These are phyloP conservation scores for Ceratobasidium sp. DNA, from an alignment of 1,284 basidiomycete genomes.

Conservation along the genomic window DNA sequence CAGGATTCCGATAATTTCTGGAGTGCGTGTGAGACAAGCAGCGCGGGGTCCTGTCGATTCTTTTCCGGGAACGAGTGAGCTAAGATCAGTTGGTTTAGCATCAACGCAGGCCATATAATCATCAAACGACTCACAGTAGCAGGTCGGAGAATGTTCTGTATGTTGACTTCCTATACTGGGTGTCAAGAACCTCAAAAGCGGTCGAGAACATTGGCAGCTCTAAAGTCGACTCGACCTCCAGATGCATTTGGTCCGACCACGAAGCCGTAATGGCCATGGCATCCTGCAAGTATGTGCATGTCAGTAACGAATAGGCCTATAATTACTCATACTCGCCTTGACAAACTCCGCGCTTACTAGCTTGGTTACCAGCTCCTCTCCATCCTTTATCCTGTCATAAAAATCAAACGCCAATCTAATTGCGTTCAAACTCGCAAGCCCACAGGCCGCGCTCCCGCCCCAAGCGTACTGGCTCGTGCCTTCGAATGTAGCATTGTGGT, in stretches of 20 bases:
- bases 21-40: conserved; percentile 68
- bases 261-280: conserved; percentile 59
- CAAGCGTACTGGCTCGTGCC: conserved; percentile 59
- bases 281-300: conserved; percentile 50
- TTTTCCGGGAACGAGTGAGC: conserved; percentile 43
- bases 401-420: conserved; percentile 57
- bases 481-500: conserved; percentile 44
- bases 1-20: conserved; percentile 67
- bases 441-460: conserved; percentile 60
- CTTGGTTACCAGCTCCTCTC: conserved; percentile 49
- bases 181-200: conserved; percentile 51
- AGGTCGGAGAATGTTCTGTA: conserved; percentile 54
- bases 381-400: conserved; percentile 48
- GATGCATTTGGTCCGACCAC: conserved; percentile 61
- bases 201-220: conserved; percentile 50
- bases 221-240: conserved; percentile 60
- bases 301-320: not conserved
- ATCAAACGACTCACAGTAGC: conserved; percentile 53
- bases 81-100: not conserved
- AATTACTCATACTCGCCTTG: conserved; percentile 45
- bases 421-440: conserved; percentile 69
- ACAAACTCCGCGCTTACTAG: conserved; percentile 22
- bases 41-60: conserved; percentile 48
- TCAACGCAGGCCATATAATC: not conserved
- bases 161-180: conserved; percentile 53